A percentile compares a stretch with the other conserved stretches of the same genome.
These are phyloP conservation scores for Sphaerobolus stellatus DNA, from an alignment of 1,284 basidiomycete species.

Conservation along the genomic window DNA sequence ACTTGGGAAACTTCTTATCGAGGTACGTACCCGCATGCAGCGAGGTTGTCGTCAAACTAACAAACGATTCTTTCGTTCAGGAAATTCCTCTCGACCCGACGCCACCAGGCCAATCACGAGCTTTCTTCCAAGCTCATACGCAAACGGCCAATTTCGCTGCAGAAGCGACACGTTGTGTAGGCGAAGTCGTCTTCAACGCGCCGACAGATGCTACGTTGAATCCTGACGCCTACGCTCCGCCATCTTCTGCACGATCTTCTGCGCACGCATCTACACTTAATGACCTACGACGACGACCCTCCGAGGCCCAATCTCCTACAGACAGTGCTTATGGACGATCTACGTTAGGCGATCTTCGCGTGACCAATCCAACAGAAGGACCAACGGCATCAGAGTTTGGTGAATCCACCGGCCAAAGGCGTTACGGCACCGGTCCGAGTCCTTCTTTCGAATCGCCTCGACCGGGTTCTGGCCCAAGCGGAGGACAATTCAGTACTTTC, in stretches of 20 bases:
- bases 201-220: slow-evolving; percentile 11
- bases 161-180: slow-evolving; percentile 62
- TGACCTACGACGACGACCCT: background rate
- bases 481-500: slow-evolving; percentile 19
- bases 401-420: slow-evolving; percentile 6
- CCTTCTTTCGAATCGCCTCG: no score
- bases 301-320: slow-evolving; percentile 9
- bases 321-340: background rate
- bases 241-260: background rate
- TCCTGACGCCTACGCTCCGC: background rate
- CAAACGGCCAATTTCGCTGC: slow-evolving; percentile 60
- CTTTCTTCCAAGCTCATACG: slow-evolving; percentile 55
- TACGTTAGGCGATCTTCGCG: slow-evolving; percentile 1
- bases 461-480: background rate
- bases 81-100: slow-evolving; percentile 83
- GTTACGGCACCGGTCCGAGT: slow-evolving; percentile 13
- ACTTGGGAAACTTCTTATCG: slow-evolving; percentile 74
- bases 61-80: slow-evolving; percentile 32
- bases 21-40: slow-evolving; percentile 42
- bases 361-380: background rate
- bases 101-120: slow-evolving; percentile 76
- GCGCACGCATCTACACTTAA: background rate
- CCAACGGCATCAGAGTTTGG: slow-evolving; percentile 19
- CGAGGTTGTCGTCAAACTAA: background rate
- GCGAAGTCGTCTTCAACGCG: slow-evolving; percentile 51